phyloP scores from a whole-genome alignment of 345 rosid genomes.

The Eucalyptus curtisii region DNA sequence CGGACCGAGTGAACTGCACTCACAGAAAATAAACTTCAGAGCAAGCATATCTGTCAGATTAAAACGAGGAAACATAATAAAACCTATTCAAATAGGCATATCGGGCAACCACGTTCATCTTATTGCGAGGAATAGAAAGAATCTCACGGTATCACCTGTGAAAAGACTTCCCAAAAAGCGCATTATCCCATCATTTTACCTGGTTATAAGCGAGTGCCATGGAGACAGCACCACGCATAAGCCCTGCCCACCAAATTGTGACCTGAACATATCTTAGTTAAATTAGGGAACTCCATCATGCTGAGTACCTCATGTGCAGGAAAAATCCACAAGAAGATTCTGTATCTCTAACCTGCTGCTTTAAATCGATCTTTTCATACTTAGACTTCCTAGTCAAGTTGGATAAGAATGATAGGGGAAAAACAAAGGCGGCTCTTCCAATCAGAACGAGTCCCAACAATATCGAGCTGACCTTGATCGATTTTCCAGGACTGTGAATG shows the following conservation, averaged over 20 bases:
- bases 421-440: slow-evolving; percentile 42
- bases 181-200: not conserved
- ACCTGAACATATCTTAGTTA: slow-evolving; percentile 5
- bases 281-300: not conserved
- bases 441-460: slow-evolving; percentile 21
- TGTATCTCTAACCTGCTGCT: slow-evolving; percentile 13
- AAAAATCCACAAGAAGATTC: not conserved
- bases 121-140: not conserved
- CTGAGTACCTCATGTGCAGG: not conserved
- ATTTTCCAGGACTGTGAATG: slow-evolving; percentile 27
- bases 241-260: slow-evolving; percentile 45
- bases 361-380: slow-evolving; percentile 7
- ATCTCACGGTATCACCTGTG: not conserved
- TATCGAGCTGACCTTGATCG: slow-evolving; percentile 22
- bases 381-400: slow-evolving; percentile 26
- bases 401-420: slow-evolving; percentile 33
- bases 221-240: slow-evolving; percentile 43
- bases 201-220: slow-evolving; percentile 43
- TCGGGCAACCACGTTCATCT: not conserved
- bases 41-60: not conserved
- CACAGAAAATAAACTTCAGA: not conserved
- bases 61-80: not conserved
- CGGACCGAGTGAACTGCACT: slow-evolving; percentile 23
- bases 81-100: not conserved
- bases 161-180: not conserved